phyloP scores from a whole-genome alignment of 2,329 filamentous ascomycete species.

The Aspergillus novoparasiticus region DNA sequence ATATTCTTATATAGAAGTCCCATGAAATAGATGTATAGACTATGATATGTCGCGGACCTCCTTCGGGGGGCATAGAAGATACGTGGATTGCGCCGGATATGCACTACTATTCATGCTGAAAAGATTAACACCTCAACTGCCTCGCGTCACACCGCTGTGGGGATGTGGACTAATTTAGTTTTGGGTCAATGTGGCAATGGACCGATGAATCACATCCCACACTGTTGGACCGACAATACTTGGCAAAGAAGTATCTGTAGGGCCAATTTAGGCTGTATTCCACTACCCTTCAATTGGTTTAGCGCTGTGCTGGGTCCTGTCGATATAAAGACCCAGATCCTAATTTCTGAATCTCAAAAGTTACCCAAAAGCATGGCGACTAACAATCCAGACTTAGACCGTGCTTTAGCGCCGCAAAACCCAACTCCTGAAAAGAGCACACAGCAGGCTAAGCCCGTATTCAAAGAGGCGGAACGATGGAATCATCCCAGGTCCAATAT shows the following conservation, averaged over 20 bases:
- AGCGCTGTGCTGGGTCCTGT: neutral
- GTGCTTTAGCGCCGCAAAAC: neutral
- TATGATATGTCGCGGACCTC: neutral
- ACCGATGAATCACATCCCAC: neutral
- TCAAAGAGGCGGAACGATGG: conserved; percentile 36
- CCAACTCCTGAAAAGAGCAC: neutral
- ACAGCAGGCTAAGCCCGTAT: neutral
- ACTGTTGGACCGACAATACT: neutral
- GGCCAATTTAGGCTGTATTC: neutral
- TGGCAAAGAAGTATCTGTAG: neutral
- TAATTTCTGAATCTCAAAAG: no score
- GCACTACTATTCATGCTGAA: no score
- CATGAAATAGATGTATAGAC: neutral
- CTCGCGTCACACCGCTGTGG: no score
- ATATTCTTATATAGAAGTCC: rapidly evolving
- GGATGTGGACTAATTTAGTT: no score
- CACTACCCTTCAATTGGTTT: neutral
- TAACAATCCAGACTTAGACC: no score
- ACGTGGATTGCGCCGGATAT: no score
- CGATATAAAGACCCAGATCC: neutral
- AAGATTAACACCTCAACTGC: no score
- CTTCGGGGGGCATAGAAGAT: neutral
- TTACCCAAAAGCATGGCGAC: neutral
- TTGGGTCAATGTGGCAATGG: neutral
- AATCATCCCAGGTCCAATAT: conserved; percentile 54